Conservation (phyloP, 768 basidiomycete genomes). For the Pulveroboletus sp. region DNA sequence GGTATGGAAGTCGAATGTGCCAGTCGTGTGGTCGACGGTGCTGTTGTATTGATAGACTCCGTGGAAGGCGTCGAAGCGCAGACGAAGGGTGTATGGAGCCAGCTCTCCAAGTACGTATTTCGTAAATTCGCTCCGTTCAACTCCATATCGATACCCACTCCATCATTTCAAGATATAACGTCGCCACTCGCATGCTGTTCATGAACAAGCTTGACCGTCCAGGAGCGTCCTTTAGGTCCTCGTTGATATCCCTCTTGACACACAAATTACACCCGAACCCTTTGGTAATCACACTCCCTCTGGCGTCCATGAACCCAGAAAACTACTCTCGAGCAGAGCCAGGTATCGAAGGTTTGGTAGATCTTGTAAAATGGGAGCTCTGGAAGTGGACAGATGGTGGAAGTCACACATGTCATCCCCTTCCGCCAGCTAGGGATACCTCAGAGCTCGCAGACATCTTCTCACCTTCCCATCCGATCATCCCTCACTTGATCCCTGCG, state of each 20-base stretch:
- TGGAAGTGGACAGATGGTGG: conserved; percentile 69
- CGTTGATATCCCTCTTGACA: conserved; percentile 66
- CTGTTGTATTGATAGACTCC: conserved; percentile 82
- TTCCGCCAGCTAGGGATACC: conserved; percentile 50
- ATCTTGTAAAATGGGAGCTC: conserved; percentile 78
- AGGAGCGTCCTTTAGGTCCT: conserved; percentile 74
- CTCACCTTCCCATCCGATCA: conserved; percentile 59
- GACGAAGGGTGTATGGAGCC: conserved; percentile 85
- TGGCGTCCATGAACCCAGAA: conserved; percentile 67
- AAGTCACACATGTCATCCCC: conserved; percentile 36
- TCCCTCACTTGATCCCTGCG: conserved; percentile 62
- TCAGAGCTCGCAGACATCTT: conserved; percentile 44
- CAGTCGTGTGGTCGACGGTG: conserved; percentile 85
- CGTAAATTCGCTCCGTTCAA: neutral
- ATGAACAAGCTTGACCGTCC: conserved; percentile 87
- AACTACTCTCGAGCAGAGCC: conserved; percentile 74
- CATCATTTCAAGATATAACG: conserved; percentile 58
- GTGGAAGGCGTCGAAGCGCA: conserved; percentile 92
- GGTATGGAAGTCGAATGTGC: conserved; percentile 97
- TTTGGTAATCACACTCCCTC: conserved; percentile 62
- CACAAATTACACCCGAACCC: conserved; percentile 76
- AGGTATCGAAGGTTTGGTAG: conserved; percentile 79
- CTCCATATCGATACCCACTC: neutral
- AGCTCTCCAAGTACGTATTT: conserved; percentile 71
- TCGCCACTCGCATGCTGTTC: conserved; percentile 73